phyloP scores from a whole-genome alignment of 306 rosid genomes.

The Prunus fruticosa region DNA sequence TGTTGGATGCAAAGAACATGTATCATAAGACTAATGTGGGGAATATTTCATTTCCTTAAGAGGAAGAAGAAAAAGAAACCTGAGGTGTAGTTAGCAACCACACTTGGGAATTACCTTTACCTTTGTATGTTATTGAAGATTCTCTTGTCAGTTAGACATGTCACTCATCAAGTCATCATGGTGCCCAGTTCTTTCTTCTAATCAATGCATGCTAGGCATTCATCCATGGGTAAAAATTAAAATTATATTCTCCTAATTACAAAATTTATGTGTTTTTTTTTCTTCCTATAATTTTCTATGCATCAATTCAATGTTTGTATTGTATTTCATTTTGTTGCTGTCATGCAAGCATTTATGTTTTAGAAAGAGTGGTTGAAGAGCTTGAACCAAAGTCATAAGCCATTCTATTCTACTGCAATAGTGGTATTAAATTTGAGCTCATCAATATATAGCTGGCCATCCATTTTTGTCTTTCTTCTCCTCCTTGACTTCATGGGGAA shows the following conservation, averaged over 20 bases:
- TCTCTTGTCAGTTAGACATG: constrained; percentile 17
- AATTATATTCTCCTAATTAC: too few relatives aligned
- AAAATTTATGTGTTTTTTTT: too few relatives aligned
- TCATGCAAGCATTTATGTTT: not conserved
- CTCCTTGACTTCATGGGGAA: constrained; percentile 20
- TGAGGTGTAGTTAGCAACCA: too few relatives aligned
- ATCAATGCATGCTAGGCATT: constrained; percentile 10
- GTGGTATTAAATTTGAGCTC: too few relatives aligned
- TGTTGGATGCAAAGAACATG: constrained; percentile 28
- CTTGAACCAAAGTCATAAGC: not conserved
- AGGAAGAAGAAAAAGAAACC: not conserved
- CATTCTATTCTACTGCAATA: too few relatives aligned
- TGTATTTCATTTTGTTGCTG: not conserved
- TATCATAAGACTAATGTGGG: constrained; percentile 19
- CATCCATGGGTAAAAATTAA: not conserved
- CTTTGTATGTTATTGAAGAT: not conserved
- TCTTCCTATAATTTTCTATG: too few relatives aligned
- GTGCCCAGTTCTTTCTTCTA: not conserved
- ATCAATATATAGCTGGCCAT: not conserved
- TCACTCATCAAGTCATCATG: not conserved
- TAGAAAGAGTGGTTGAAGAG: not conserved
- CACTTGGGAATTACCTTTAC: not conserved
- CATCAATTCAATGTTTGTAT: too few relatives aligned
- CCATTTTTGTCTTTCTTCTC: not conserved
- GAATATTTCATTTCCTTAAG: constrained; percentile 21